Base-by-base conservation (phyloP, 768 basidiomycete species). In the Ephemerocybe angulata region DNA sequence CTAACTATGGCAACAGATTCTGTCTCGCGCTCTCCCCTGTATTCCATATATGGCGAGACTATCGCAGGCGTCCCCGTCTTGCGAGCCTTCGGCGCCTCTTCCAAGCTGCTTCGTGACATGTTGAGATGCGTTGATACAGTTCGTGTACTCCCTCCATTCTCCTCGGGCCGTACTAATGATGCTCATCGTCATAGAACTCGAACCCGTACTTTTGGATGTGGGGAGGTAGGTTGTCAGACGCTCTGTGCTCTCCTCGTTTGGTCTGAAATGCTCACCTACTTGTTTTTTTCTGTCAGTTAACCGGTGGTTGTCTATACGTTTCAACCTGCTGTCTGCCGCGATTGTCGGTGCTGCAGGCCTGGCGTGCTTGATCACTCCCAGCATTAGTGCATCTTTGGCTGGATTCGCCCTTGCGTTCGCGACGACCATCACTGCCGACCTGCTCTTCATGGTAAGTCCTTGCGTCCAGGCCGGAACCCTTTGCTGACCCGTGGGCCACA, bases 171-270 rank as follows among this genome's bases (percentile, higher is more conserved):
- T 15, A 31, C 33, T 37, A 30, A 4, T 24, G 27, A 52, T 50
- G 27, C 10, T 13, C 25, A 17, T 41, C n/a, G 35, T 40, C 53
- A 22, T 53, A 79, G 76, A 80, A 79, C 55, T 63, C 83, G 15
- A 90, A 83, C 63, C 90, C 90, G 3, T 88, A 84, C 66, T 93
- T 89, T 64, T 95, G 93, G 93, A 87, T 89, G 81, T 93, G 89
- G 90, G 88, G 85, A 73, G 85, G 85, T 88, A 65, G 51, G 74
- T 25, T 31, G 11, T 37, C 3, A 25, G 22, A 17, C 46, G 17
- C n/a, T n/a, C n/a, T n/a, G n/a, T n/a, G n/a, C n/a, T 15, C n/a
- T 4, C 55, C n/a, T 53, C 25, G 31, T 51, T 21, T 46, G 25
- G 31, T 24, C n/a, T n/a, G n/a, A n/a, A 25, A 24, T 52, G 25